A percentile compares a stretch with the other conserved stretches of the same genome.
Evolutionary conservation across 192 early-diverging fungal genomes (phyloP).

Genomic region (Lobosporangium transversale): DNA sequence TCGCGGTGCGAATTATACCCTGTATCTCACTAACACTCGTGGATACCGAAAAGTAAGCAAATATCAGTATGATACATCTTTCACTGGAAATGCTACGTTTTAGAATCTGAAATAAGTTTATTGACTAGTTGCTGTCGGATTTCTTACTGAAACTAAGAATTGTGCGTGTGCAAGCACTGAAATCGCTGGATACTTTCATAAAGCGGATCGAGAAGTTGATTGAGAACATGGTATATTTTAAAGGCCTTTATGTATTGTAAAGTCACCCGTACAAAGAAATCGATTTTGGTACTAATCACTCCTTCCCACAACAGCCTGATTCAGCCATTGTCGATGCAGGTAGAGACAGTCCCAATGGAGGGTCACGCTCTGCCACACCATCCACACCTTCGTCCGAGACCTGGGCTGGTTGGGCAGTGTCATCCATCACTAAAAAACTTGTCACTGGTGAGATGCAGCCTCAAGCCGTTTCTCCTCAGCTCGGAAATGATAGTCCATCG

Average conservation of each 20-base stretch:
- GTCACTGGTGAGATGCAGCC: conserved; percentile 32
- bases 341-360: conserved; percentile 37
- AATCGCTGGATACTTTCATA: conserved; percentile 74
- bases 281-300: too few relatives aligned
- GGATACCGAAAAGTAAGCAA: conserved; percentile 78
- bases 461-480: conserved; percentile 2
- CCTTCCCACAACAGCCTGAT: conserved; percentile 55
- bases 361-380: conserved; percentile 33
- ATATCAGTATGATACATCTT: not conserved
- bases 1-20: conserved; percentile 80
- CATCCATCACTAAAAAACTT: conserved; percentile 73
- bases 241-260: too few relatives aligned
- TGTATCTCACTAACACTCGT: conserved; percentile 71
- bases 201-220: conserved; percentile 73
- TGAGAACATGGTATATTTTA: conserved; percentile 73
- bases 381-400: conserved; percentile 62
- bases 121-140: not conserved
- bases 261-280: too few relatives aligned
- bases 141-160: conserved; percentile 44
- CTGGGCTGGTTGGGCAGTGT: conserved; percentile 92
- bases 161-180: conserved; percentile 87
- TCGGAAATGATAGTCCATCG: conserved; percentile 2
- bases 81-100: too few relatives aligned
- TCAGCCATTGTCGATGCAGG: conserved; percentile 52
- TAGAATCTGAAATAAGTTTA: too few relatives aligned